Conservation (phyloP, 2,329 filamentous ascomycete genomes). For the Aureobasidium subglaciale region DNA sequence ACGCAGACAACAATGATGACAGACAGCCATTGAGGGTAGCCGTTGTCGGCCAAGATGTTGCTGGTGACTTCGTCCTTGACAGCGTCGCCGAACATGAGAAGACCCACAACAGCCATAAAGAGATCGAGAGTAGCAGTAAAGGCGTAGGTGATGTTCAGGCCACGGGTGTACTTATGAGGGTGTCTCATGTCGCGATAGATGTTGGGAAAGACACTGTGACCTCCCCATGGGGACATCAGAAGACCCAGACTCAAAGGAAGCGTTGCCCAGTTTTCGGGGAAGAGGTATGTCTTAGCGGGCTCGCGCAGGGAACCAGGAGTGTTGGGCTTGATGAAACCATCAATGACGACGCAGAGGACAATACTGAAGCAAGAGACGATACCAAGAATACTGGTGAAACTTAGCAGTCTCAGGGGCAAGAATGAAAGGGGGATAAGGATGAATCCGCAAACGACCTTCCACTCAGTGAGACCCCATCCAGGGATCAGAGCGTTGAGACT, state of each 20-base stretch:
- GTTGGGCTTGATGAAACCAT: conserved; percentile 77
- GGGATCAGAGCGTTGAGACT: conserved; percentile 75
- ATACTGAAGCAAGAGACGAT: conserved; percentile 86
- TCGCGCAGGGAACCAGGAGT: conserved; percentile 75
- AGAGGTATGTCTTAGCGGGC: conserved; percentile 71
- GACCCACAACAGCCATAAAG: conserved; percentile 72
- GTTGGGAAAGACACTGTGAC: conserved; percentile 74
- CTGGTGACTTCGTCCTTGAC: conserved; percentile 84
- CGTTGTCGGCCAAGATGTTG: conserved; percentile 69
- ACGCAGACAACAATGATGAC: conserved; percentile 78
- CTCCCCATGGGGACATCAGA: conserved; percentile 75
- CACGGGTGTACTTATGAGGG: conserved; percentile 70
- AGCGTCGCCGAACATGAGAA: conserved; percentile 91
- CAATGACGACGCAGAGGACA: conserved; percentile 72
- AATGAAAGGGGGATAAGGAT: conserved; percentile 78
- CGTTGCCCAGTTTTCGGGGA: conserved; percentile 80
- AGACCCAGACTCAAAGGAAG: conserved; percentile 84
- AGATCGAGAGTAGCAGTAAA: conserved; percentile 80
- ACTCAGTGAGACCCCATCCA: conserved; percentile 58
- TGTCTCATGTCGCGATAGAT: conserved; percentile 73
- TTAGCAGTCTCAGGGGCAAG: conserved; percentile 72
- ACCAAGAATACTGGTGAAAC: conserved; percentile 87
- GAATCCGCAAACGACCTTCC: conserved; percentile 79
- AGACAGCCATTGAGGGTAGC: conserved; percentile 68
- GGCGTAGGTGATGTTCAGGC: conserved; percentile 71